Evolutionary conservation across 331 rosid genomes (phyloP), one percentile per base, ranked within the genome.

Genomic region (Malus hybrid): DNA sequence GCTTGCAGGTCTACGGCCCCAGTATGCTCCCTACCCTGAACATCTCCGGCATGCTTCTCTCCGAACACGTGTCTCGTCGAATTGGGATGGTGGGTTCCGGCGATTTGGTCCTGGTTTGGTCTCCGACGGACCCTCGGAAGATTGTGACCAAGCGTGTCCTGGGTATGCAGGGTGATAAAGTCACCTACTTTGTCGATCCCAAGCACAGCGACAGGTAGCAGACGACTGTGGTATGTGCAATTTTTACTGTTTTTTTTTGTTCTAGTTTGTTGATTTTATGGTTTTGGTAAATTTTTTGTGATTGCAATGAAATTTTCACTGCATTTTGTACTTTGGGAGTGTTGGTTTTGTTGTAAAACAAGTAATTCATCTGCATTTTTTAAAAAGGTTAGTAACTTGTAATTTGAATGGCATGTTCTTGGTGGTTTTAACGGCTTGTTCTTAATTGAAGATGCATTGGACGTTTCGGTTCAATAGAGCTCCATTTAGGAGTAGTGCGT

Each of bases 11-110:
- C 15, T 71, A 87, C 62, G 97, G 96, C 0, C 86, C 88, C 13
- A 91, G 97, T 63, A 93, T 91, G 98, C 88, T 91, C 52, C 98
- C 97, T 16, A 91, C 97, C 56, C 72, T 93, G 62, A 91, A 88
- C 73, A 28, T 77, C 18, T 68, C 84, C 65, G 97, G 93, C 31
- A 86, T 93, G 50, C 57, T 91, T 15, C 72, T 91, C 29, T 75
- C 76, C 31, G 98, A 93, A 16, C 91, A 69, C 80, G 56, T 91
- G 60, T 88, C 96, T 39, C 90, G 80, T 14, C 79, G 90, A 11
- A 3, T 88, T 7, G 96, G 97, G 61, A 91, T 73, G 77, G 31
- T 91, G 4, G 83, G 76, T 9, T 80, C 60, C 4, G 96, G 95
- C 1, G 98, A 93, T 69, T 70, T 93, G 74, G 90, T 93, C 18